Base-by-base conservation (phyloP, 2,329 filamentous ascomycete species). In the Achaetomium macrosporum region DNA sequence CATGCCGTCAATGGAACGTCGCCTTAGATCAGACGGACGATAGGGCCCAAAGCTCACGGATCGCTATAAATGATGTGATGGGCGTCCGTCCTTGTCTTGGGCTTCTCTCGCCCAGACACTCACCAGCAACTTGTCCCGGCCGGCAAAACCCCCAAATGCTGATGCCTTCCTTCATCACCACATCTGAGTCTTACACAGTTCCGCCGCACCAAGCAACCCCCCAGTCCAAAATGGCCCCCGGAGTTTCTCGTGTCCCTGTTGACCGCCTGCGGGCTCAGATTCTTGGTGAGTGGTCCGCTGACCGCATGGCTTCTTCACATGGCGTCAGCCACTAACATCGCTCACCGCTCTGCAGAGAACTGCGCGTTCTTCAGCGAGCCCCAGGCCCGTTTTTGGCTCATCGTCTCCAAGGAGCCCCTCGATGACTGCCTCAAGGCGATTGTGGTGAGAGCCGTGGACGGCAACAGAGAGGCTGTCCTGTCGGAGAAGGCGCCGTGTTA, bases 401-500 rank as follows among this genome's bases (percentile, higher is more conserved):
- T 67, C 35, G 60, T 59, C 3, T 57, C 61, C 42, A 63, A 60
- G 48, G 64, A 67, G 47, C 57, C 60, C 11, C 46, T 58, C 8
- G 64, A 59, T 2, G 57, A 47, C 25, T 65, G n/a, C n/a, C n/a
- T 59, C 51, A 63, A 58, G 54, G 65, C 60, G 47, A 52, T 64
- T n/a, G 61, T 63, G 5, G 31, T 63, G 19, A 55, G 53, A 36
- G 43, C 54, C 37, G 56, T 62, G 33, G 44, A 59, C 53, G 61
- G 62, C 42, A 57, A 57, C 30, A 66, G 66, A 12, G 59, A 59
- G 25, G 63, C 59, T 16, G 55, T 69, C 13, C 58, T 73, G 10
- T 66, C 65, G n/a, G 69, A 66, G 17, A 57, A 65, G 1, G 67
- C 61, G 7, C 42, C 53, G 15, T 64, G 66, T 15, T 52, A 65